Base-by-base conservation (phyloP, 257 asterid species). In the Cinchona pubescens region DNA sequence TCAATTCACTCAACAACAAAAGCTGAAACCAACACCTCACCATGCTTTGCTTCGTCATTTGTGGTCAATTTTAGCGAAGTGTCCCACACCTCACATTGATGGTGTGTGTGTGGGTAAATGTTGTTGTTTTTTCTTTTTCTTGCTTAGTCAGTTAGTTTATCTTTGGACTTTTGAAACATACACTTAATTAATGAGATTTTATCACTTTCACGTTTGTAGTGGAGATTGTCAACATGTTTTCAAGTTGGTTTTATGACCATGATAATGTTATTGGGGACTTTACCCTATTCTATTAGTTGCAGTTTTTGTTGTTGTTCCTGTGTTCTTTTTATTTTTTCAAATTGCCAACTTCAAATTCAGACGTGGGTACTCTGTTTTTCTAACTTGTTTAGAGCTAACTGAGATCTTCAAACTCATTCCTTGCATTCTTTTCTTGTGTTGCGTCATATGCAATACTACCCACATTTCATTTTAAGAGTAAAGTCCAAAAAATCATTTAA, bases 21-120 rank as follows among this genome's bases (percentile, higher is more conserved):
- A 40, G 51, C 12, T 32, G 67, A 9, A 53, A n/a, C 67, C 67
- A n/a, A n/a, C 43, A 14, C 37, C 65, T 59, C 21, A 55, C 9
- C 49, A 21, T 14, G 25, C 30, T 15, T 73, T 56, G 56, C n/a
- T n/a, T 12, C 18, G 67, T 29, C 58, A 29, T 55, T 72, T 55
- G 66, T 38, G 18, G 66, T 72, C 74, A 69, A 69, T 69, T 45
- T 51, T 64, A 29, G 43, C 35, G 11, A 1, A 18, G 60, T 45
- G 61, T 61, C 77, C 74, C 53, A 51, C 66, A 29, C 67, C 79
- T 75, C 79, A 75, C 79, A n/a, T n/a, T n/a, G n/a, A n/a, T n/a
- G n/a, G n/a, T n/a, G 79, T 75, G 79, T 75, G 79, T 25, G 58
- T 25, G 19, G 53, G 71, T 64, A 48, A 74, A 23, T 65, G 79